Evolutionary conservation across 495 filamentous ascomycete species (phyloP).

Genomic region (Bathelium albidoporum): DNA sequence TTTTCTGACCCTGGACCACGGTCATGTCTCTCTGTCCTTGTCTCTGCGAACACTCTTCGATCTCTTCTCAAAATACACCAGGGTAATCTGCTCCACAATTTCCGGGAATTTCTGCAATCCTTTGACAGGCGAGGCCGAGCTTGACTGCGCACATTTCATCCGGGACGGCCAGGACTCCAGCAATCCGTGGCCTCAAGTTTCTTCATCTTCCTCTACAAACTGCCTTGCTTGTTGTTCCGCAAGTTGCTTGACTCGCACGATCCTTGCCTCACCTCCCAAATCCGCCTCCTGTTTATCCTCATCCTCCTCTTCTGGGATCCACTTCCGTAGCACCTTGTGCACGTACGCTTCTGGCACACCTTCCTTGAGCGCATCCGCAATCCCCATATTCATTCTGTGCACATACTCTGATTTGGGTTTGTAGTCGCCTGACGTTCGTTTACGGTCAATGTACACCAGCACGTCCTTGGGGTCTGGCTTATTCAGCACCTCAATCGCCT

Average conservation of each 20-base stretch:
- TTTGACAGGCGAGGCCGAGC: no score
- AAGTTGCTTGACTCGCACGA: neutral
- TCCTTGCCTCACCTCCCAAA: slow-evolving; percentile 5
- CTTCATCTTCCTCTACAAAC: neutral
- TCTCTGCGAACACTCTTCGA: no score
- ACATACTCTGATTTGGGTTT: slow-evolving; percentile 54
- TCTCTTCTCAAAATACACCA: no score
- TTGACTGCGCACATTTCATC: neutral
- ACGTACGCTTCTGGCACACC: slow-evolving; percentile 51
- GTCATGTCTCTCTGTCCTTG: no score
- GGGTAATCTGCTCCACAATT: no score
- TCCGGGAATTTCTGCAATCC: no score
- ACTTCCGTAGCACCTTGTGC: slow-evolving; percentile 45
- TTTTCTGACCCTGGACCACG: no score
- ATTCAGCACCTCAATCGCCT: slow-evolving; percentile 24
- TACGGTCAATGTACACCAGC: slow-evolving; percentile 51
- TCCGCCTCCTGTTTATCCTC: neutral
- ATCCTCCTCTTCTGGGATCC: slow-evolving; percentile 37
- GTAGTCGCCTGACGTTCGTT: slow-evolving; percentile 28
- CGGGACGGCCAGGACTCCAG: neutral
- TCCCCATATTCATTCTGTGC: slow-evolving; percentile 55
- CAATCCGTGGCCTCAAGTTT: neutral
- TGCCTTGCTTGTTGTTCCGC: neutral
- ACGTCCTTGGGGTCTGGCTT: slow-evolving; percentile 20
- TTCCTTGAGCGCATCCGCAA: slow-evolving; percentile 46